A percentile compares a stretch with the other conserved stretches of the same genome.
phyloP scores from a whole-genome alignment of 2,329 filamentous ascomycete species.

The Thielaviopsis ethacetica region DNA sequence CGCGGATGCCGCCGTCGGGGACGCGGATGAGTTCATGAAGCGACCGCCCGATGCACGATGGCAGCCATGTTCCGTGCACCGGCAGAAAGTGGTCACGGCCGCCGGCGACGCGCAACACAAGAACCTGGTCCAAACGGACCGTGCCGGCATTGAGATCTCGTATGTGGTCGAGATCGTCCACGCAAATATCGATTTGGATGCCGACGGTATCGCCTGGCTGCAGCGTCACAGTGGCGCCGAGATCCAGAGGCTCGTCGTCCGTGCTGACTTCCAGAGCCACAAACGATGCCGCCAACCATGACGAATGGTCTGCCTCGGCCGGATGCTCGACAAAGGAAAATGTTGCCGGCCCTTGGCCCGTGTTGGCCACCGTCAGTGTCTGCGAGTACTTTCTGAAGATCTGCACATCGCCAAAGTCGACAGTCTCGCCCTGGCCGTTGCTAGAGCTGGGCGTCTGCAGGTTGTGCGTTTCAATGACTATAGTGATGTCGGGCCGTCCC shows the following conservation, averaged over 20 bases:
- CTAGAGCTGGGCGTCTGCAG: conserved; percentile 13
- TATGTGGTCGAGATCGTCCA: conserved; percentile 48
- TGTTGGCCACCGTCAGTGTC: conserved; percentile 78
- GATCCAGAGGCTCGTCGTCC: conserved; percentile 19
- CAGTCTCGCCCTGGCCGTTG: conserved; percentile 31
- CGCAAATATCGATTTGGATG: conserved; percentile 49
- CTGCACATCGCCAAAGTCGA: conserved; percentile 64
- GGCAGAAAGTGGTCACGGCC: conserved; percentile 89
- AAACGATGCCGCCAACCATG: conserved; percentile 59
- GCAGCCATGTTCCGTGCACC: conserved; percentile 60
- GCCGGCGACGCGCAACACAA: conserved; percentile 67
- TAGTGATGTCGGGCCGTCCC: conserved; percentile 61
- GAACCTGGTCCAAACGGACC: conserved; percentile 59
- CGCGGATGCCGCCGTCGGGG: conserved; percentile 62
- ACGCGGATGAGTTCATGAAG: conserved; percentile 79
- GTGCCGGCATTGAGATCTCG: conserved; percentile 55
- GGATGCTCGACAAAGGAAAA: conserved; percentile 68
- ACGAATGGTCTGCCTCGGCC: conserved; percentile 27
- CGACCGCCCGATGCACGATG: conserved; percentile 67
- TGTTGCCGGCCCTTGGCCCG: conserved; percentile 62
- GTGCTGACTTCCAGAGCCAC: conserved; percentile 27
- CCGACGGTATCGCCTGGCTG: conserved; percentile 72
- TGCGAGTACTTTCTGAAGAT: conserved; percentile 51
- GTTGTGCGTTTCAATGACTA: conserved; percentile 56
- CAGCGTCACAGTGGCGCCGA: conserved; percentile 43